phyloP scores from a whole-genome alignment of 495 filamentous ascomycete genomes.

The Aspergillus bertholletiae region DNA sequence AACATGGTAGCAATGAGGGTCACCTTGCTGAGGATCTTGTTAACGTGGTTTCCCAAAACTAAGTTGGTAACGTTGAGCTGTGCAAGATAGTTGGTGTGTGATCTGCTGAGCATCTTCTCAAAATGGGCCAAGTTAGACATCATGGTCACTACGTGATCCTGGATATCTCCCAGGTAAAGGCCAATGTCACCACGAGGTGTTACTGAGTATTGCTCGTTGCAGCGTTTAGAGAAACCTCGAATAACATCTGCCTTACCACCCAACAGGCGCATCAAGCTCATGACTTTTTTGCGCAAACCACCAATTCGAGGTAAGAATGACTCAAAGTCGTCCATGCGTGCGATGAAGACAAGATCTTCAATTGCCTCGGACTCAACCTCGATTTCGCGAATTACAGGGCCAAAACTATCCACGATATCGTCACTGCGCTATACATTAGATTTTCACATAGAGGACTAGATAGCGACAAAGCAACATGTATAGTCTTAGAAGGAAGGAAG shows the following conservation, averaged over 20 bases:
- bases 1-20: constrained; percentile 94
- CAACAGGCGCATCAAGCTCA: constrained; percentile 85
- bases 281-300: constrained; percentile 87
- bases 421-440: constrained; percentile 52
- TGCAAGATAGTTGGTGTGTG: constrained; percentile 94
- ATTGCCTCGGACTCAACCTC: constrained; percentile 88
- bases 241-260: constrained; percentile 98
- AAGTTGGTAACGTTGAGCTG: constrained; percentile 91
- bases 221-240: constrained; percentile 93
- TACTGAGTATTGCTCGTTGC: constrained; percentile 93
- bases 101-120: constrained; percentile 93
- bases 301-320: constrained; percentile 84
- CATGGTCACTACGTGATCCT: constrained; percentile 99
- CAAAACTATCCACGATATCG: constrained; percentile 95
- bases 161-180: constrained; percentile 92
- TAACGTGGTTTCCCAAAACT: constrained; percentile 73
- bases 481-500: not conserved
- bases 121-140: constrained; percentile 93
- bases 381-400: constrained; percentile 79
- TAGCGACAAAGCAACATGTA: not conserved
- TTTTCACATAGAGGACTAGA: not conserved
- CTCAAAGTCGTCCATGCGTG: constrained; percentile 82
- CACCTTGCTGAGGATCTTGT: constrained; percentile 85
- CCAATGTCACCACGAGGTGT: constrained; percentile 95
- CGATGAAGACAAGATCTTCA: constrained; percentile 91